These are phyloP conservation scores for Kluyveromyces dobzhanskii DNA, from an alignment of 805 yeast species.

Conservation along the genomic window DNA sequence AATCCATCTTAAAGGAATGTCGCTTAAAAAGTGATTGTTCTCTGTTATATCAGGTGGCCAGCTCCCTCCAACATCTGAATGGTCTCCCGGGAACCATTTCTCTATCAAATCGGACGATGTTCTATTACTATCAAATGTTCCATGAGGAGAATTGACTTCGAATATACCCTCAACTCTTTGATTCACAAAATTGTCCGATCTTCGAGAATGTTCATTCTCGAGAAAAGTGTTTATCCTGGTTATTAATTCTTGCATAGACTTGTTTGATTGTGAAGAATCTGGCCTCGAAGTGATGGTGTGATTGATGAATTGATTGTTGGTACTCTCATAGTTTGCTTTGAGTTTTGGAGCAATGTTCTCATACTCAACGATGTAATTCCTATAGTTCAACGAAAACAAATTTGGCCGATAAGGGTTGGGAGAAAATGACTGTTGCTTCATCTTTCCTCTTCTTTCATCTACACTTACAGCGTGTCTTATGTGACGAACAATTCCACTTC, in stretches of 20 bases:
- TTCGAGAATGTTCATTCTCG: not conserved
- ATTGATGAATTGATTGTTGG: constrained; percentile 1
- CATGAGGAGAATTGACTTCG: constrained; percentile 3
- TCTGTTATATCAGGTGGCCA: constrained; percentile 43
- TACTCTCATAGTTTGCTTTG: not conserved
- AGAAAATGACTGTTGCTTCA: constrained; percentile 46
- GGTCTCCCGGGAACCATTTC: constrained; percentile 63
- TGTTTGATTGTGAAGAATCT: not conserved
- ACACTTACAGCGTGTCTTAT: constrained; percentile 60
- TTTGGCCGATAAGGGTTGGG: constrained; percentile 34
- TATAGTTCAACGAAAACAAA: constrained; percentile 17
- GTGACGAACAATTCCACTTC: constrained; percentile 44
- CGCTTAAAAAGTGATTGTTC: constrained; percentile 31
- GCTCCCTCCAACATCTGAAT: constrained; percentile 64
- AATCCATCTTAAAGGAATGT: constrained; percentile 55
- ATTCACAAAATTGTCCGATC: constrained; percentile 3
- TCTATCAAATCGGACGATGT: constrained; percentile 32
- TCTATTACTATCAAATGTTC: not conserved
- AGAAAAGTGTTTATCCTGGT: constrained; percentile 4
- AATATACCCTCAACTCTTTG: constrained; percentile 8
- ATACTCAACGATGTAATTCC: constrained; percentile 5
- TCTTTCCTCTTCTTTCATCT: constrained; percentile 59
- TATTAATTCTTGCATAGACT: constrained; percentile 3
- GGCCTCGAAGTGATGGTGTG: constrained; percentile 1
- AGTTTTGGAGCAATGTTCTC: not conserved